A percentile compares a stretch with the other conserved stretches of the same genome.
These are phyloP conservation scores for Peronospora destructor DNA, from an alignment of 352 stramenopile genomes.

Conservation along the genomic window DNA sequence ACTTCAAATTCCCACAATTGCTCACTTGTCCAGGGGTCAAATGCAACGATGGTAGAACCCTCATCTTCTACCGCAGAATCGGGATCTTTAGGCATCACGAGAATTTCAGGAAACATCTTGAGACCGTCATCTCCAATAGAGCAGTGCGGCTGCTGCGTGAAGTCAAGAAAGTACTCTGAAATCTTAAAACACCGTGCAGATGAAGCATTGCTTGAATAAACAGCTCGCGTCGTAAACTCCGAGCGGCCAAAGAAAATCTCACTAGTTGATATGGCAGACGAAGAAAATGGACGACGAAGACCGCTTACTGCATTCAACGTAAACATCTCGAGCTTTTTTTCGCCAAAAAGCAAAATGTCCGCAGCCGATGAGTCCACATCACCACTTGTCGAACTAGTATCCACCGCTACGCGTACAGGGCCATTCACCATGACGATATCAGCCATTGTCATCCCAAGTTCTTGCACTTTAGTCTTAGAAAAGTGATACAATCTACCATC, in stretches of 20 bases:
- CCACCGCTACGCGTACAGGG: constrained; percentile 45
- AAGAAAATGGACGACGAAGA: constrained; percentile 44
- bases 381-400: neutral
- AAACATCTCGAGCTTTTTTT: constrained; percentile 73
- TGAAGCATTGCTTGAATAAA: constrained; percentile 55
- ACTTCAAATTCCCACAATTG: constrained; percentile 72
- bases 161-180: constrained; percentile 79
- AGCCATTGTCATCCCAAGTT: constrained; percentile 71
- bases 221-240: constrained; percentile 60
- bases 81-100: constrained; percentile 54
- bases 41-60: constrained; percentile 61
- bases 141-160: constrained; percentile 49
- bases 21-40: constrained; percentile 62
- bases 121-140: constrained; percentile 22
- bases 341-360: constrained; percentile 68
- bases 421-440: constrained; percentile 73
- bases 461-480: constrained; percentile 46
- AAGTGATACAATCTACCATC: constrained; percentile 75
- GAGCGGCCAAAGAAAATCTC: constrained; percentile 67
- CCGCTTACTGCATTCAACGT: constrained; percentile 57
- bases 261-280: constrained; percentile 14
- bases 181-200: constrained; percentile 69
- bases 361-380: constrained; percentile 18
- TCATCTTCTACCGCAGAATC: constrained; percentile 44
- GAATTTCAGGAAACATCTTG: constrained; percentile 38